These are phyloP conservation scores for Przewalskia tangutica DNA, from an alignment of 257 asterid species.

Conservation along the genomic window DNA sequence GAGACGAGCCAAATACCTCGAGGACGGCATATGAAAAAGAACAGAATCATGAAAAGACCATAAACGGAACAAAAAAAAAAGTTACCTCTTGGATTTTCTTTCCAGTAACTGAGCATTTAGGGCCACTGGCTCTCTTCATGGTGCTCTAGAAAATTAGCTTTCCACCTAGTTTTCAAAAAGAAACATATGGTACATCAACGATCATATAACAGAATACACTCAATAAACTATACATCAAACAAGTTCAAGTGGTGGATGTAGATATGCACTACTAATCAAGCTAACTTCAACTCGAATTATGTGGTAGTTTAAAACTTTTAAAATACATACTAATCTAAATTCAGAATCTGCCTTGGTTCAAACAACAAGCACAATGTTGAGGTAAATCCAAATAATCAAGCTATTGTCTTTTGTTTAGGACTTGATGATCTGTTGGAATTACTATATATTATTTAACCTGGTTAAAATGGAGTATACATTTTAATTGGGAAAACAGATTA, in stretches of 20 bases:
- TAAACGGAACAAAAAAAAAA: neutral
- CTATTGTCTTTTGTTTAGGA: no score
- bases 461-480: no score
- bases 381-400: neutral
- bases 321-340: neutral
- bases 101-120: conserved; percentile 78
- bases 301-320: neutral
- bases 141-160: conserved; percentile 61
- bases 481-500: no score
- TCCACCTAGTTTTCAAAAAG: conserved; percentile 35
- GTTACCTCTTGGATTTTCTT: conserved; percentile 81
- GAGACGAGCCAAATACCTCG: neutral
- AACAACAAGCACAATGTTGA: no score
- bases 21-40: neutral
- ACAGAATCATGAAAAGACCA: neutral
- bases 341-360: neutral
- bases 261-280: neutral
- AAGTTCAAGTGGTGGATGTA: neutral
- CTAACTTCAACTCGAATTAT: neutral
- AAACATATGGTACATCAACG: neutral
- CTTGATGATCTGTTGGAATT: no score
- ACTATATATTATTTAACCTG: no score
- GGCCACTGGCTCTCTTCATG: conserved; percentile 79
- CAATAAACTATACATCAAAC: neutral
- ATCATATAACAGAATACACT: neutral